phyloP scores from a whole-genome alignment of 2,329 filamentous ascomycete species.

The Pseudogymnoascus sp. region DNA sequence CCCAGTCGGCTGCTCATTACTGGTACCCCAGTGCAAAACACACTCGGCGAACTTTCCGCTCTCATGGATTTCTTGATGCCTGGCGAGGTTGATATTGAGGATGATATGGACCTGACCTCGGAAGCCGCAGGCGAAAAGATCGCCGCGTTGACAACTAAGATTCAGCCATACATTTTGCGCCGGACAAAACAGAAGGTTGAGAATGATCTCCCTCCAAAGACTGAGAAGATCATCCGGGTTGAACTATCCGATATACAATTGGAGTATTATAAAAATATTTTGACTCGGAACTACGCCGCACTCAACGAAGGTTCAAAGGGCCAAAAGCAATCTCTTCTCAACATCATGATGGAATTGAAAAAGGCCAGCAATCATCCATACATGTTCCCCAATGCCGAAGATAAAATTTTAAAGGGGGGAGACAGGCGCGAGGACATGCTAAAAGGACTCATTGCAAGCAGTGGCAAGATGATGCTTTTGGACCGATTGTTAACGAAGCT shows the following conservation, averaged over 20 bases:
- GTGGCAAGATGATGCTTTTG: constrained; percentile 98
- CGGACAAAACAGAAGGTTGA: constrained; percentile 97
- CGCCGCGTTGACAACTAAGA: constrained; percentile 72
- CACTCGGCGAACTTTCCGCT: constrained; percentile 82
- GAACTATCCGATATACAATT: constrained; percentile 93
- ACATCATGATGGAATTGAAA: constrained; percentile 99
- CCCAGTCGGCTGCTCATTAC: constrained; percentile 90
- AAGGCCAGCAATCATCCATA: constrained; percentile 98
- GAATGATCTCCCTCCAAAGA: constrained; percentile 91
- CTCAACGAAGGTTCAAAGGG: constrained; percentile 84
- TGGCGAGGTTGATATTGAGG: constrained; percentile 84
- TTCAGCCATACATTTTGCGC: constrained; percentile 89
- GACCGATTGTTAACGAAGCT: constrained; percentile 92
- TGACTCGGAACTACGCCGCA: constrained; percentile 92
- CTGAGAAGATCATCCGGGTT: constrained; percentile 97
- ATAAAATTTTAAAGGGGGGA: constrained; percentile 74
- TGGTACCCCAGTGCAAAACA: constrained; percentile 95
- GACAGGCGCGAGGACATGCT: constrained; percentile 80
- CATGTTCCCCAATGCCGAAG: constrained; percentile 92
- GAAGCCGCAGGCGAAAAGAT: constrained; percentile 81
- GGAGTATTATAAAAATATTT: constrained; percentile 98
- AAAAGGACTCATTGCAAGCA: constrained; percentile 89
- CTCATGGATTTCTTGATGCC: constrained; percentile 95
- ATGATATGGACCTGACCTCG: constrained; percentile 77
- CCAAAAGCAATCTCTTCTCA: constrained; percentile 88